Conservation (phyloP, 164 flowering plant species). For the Taxillus chinensis region DNA sequence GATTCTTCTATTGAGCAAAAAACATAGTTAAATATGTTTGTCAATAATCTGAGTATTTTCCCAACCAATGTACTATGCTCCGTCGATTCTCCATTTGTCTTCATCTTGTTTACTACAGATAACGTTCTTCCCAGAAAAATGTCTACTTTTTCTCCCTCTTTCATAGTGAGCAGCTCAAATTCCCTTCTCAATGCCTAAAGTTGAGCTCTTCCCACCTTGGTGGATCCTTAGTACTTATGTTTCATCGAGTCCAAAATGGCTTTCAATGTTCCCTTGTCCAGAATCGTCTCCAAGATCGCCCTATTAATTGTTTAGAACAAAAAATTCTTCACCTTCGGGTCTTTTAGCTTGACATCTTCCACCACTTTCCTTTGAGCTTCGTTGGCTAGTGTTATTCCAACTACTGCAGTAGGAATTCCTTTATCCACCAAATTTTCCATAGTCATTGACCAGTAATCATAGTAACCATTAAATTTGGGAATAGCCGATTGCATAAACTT, state of each 20-base stretch:
- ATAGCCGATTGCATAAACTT: no score
- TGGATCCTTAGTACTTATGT: constrained; percentile 6
- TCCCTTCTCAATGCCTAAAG: constrained; percentile 6
- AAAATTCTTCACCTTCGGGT: no score
- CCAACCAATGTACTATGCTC: not conserved
- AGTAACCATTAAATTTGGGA: no score
- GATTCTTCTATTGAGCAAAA: constrained; percentile 12
- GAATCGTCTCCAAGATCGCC: no score
- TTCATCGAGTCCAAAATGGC: not conserved
- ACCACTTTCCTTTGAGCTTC: constrained; percentile 3
- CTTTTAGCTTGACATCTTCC: no score
- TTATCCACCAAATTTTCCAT: not conserved
- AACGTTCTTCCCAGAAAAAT: not conserved
- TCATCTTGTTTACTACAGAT: constrained; percentile 14
- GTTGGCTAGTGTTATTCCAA: not conserved
- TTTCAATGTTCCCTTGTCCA: no score
- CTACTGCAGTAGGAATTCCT: not conserved
- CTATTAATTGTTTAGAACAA: no score
- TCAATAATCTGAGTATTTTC: constrained; percentile 6
- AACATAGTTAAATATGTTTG: constrained; percentile 7
- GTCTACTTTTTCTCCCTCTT: constrained; percentile 2
- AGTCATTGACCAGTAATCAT: no score
- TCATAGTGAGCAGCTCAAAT: constrained; percentile 2
- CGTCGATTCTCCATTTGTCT: constrained; percentile 4
- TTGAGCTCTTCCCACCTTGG: not conserved